These are phyloP conservation scores for Komagataella mondaviorum DNA, from an alignment of 805 yeast species.

Conservation along the genomic window DNA sequence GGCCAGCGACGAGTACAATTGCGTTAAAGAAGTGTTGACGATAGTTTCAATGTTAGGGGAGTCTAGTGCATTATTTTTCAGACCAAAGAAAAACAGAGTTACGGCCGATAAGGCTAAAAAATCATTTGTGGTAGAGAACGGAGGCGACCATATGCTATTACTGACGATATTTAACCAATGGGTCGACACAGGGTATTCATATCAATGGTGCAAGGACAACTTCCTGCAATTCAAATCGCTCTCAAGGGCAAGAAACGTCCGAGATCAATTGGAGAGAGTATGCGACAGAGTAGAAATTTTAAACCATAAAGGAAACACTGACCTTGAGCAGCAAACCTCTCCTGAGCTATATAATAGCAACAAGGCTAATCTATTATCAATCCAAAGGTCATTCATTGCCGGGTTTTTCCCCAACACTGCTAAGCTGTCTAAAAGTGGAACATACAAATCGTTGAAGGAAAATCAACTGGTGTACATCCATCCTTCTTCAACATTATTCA, in stretches of 20 bases:
- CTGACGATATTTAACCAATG: slow-evolving; percentile 70
- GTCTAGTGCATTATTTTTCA: slow-evolving; percentile 51
- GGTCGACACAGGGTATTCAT: slow-evolving; percentile 52
- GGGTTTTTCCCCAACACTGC: slow-evolving; percentile 66
- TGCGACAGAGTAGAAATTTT: slow-evolving; percentile 41
- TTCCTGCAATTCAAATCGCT: slow-evolving; percentile 67
- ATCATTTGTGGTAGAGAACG: slow-evolving; percentile 31
- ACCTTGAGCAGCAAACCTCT: slow-evolving; percentile 12
- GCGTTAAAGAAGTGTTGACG: slow-evolving; percentile 56
- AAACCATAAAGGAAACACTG: slow-evolving; percentile 16
- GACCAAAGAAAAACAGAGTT: slow-evolving; percentile 55
- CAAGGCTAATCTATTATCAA: slow-evolving; percentile 12
- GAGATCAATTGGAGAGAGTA: slow-evolving; percentile 52
- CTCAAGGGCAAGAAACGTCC: slow-evolving; percentile 51
- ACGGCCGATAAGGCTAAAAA: slow-evolving; percentile 54
- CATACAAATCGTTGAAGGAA: slow-evolving; percentile 51
- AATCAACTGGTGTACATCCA: slow-evolving; percentile 70
- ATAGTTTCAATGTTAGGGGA: slow-evolving; percentile 79
- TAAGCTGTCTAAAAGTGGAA: slow-evolving; percentile 43
- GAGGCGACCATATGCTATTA: slow-evolving; percentile 73
- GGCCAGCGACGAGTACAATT: slow-evolving; percentile 43
- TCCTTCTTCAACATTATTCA: slow-evolving; percentile 68
- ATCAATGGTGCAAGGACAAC: slow-evolving; percentile 77
- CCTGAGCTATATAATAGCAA: slow-evolving; percentile 1
- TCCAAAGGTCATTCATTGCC: slow-evolving; percentile 44